Base-by-base conservation (phyloP, 2,329 filamentous ascomycete genomes). In the Colletotrichum spinosum region DNA sequence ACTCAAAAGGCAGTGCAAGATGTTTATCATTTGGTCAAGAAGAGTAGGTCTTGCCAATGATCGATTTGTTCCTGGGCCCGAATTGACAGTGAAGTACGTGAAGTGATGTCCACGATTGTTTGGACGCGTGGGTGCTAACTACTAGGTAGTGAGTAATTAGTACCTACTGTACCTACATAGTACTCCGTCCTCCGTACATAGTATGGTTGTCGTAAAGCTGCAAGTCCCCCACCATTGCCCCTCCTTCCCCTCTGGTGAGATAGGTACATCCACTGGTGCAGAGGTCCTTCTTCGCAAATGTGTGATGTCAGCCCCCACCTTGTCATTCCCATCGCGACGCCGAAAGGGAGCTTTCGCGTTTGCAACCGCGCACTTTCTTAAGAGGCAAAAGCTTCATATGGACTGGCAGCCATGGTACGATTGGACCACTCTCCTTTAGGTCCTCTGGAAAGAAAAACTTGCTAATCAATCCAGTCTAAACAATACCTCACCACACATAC, bases 401-500 rank as follows among this genome's bases (percentile, higher is more conserved):
- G 76, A 75, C 60, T 73, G 72, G 72, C 75, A 75, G 73, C 71
- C 70, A 81, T 81, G 79, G 79, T 79, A 74, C 58, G 25, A 25
- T 25, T 25, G 25, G 25, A 25, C 4, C 25, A 5, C 25, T 25
- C 74, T 55, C 11, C 39, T 7, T 13, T 8, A 35, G 6, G 7
- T 15, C n/a, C 25, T 25, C 15, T 15, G 6, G 12, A 41, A 7
- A 7, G 13, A 45, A 7, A 6, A 15, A 15, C 12, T 15, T 13
- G 37, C 69, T 75, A 59, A 73, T 59, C 8, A n/a, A 13, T 64
- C 2, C 66, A 97, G 96, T 99, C 96, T 60, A 98, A 98, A 83
- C 96, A 98, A 90, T 99, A 97, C 78, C 87, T 99, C 68, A 97
- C 95, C 73, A 91, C 92, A 70, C 93, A 97, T 78, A 95, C 94